phyloP scores from a whole-genome alignment of 495 filamentous ascomycete genomes.

The Aspergillus bridgeri region DNA sequence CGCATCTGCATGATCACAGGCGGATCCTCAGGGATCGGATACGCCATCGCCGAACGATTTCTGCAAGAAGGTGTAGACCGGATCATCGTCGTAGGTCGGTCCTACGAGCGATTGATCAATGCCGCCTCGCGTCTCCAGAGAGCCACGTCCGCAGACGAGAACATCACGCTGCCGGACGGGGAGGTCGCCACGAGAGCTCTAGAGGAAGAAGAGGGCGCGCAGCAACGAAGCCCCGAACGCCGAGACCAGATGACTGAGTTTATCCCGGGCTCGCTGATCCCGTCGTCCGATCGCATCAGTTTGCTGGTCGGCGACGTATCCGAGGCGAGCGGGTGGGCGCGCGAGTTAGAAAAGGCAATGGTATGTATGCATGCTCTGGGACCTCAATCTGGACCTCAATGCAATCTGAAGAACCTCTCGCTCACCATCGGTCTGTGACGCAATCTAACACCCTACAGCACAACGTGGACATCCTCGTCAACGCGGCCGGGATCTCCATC shows the following conservation, averaged over 20 bases:
- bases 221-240: background rate
- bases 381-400: no score
- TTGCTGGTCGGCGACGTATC: constrained; percentile 49
- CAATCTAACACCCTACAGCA: constrained; percentile 22
- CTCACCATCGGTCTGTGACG: no score
- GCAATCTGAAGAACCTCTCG: no score
- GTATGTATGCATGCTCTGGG: constrained; percentile 29
- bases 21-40: constrained; percentile 62
- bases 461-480: constrained; percentile 64
- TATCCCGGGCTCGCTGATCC: constrained; percentile 8
- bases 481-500: constrained; percentile 70
- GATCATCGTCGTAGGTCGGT: constrained; percentile 52
- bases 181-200: background rate
- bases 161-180: background rate
- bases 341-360: constrained; percentile 40
- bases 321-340: constrained; percentile 41
- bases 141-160: background rate
- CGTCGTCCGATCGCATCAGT: constrained; percentile 21
- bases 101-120: constrained; percentile 35
- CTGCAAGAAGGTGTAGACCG: constrained; percentile 57
- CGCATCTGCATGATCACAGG: constrained; percentile 60
- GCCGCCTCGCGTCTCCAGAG: constrained; percentile 26
- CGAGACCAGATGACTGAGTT: no score
- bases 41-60: constrained; percentile 64
- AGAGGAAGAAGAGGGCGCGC: background rate